Base-by-base conservation (phyloP, 2,329 filamentous ascomycete genomes). In the Lasiodiplodia sp. region DNA sequence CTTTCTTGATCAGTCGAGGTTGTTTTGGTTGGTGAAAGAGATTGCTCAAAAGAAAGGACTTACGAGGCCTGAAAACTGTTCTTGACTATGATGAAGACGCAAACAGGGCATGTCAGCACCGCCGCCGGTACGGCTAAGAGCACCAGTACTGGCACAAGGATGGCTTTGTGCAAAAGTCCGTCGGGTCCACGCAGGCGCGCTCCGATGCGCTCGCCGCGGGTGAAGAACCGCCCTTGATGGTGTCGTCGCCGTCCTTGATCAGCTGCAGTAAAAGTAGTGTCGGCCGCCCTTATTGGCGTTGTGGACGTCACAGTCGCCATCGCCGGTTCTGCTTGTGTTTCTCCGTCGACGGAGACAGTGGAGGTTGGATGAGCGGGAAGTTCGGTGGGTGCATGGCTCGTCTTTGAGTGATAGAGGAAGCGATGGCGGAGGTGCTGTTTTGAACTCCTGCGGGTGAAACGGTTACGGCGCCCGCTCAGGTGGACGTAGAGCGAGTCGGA, bases 401-500 rank as follows among this genome's bases (percentile, higher is more conserved):
- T 47, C 40, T n/a, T 47, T 5, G 18, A n/a, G 40, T 18, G 14
- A 18, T n/a, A 5, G 40, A 18, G 40, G 16, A 47, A n/a, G 16
- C 40, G 40, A 6, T n/a, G 40, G 40, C 8, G 7, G 6, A 10
- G 31, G 7, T 47, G 40, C 16, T 47, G 14, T 3, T 47, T 18
- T 18, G 7, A 18, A 21, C 44, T 21, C n/a, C 44, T 21, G 44
- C 44, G 44, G 7, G 1, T 10, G 44, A 34, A 34, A 10, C 8
- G 31, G 1, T n/a, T 40, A 16, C 14, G 7, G 44, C 44, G 7
- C 7, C 12, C 18, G 18, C n/a, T 11, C 18, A 21, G 1, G 18
- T 47, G 31, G 55, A 57, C 55, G 55, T 38, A 40, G 8, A 57
- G 16, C 7, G 55, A 57, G 55, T 57, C 55, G 10, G 55, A 57